Base-by-base conservation (phyloP, 2,329 filamentous ascomycete genomes). In the Blastomyces emzantsi region DNA sequence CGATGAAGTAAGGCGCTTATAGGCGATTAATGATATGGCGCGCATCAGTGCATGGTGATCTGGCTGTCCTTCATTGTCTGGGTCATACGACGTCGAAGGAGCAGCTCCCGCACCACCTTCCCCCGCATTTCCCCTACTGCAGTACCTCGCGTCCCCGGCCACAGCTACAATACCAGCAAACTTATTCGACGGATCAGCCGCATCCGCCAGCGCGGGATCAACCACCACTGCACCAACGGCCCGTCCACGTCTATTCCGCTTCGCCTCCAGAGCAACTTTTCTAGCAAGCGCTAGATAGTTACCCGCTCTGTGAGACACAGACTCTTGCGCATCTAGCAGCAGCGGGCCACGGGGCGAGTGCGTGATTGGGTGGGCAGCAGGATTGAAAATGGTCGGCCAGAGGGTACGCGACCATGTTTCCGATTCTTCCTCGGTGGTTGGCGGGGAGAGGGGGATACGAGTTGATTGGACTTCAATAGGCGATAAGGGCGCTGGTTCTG, bases 11-110 rank as follows among this genome's bases (percentile, higher is more conserved):
- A 77, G 71, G 17, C 78, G 75, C 64, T 74, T 75, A 33, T 73
- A 73, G 19, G 78, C 75, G 33, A 80, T 70, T 61, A 80, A 72
- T 11, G 77, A 76, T 13, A 77, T 71, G 9, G 69, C 76, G 25
- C 78, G 75, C 78, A 80, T 80, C 59, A 80, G 66, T 1, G 78
- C 77, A 65, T 80, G 78, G n/a, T 76, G 70, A 60, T 79, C 77
- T 1, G 78, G 77, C 2, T 77, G 75, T 15, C 77, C 77, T 64
- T 79, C 77, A 3, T 71, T 52, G 60, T 77, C 74, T 0, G 73
- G 62, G n/a, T 75, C 64, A 59, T 74, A 75, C 13, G 47, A 55
- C 43, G 45, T 28, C 22, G 9, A 25, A 28, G 22, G 11, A 28
- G 25, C 39, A 33, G 25, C 15, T 11, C n/a, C 45, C 36, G 15